Evolutionary conservation across 768 basidiomycete species (phyloP).

Genomic region (Termitomyces sp.): DNA sequence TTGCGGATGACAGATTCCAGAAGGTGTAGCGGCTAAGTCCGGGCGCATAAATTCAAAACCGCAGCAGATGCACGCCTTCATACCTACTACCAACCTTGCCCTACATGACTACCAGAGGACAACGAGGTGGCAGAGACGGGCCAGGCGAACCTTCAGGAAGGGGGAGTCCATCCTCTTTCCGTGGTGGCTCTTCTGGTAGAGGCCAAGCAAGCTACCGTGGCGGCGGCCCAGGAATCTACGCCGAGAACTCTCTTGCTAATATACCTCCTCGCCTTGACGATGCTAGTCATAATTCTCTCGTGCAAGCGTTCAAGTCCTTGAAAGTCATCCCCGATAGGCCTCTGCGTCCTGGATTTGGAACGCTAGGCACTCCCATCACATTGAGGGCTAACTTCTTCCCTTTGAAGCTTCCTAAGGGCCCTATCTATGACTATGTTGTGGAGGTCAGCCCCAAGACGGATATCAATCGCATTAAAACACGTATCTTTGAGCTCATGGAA

Average conservation of each 20-base stretch:
- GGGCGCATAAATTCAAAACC: not conserved
- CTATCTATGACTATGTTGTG: slow-evolving; percentile 55
- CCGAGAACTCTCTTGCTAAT: slow-evolving; percentile 28
- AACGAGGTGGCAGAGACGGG: slow-evolving; percentile 17
- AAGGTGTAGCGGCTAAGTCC: not conserved
- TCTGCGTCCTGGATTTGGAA: slow-evolving; percentile 56
- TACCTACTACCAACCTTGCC: slow-evolving; percentile 15
- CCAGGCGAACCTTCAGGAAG: slow-evolving; percentile 14
- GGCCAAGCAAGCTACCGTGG: slow-evolving; percentile 20
- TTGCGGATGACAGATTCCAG: too few species aligned
- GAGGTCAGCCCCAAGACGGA: slow-evolving; percentile 45
- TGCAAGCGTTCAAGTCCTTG: slow-evolving; percentile 33
- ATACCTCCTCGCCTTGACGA: slow-evolving; percentile 32
- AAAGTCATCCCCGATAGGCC: slow-evolving; percentile 34
- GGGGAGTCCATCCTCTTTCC: slow-evolving; percentile 17
- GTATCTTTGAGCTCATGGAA: slow-evolving; percentile 57
- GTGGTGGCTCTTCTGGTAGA: slow-evolving; percentile 19
- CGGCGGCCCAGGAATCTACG: slow-evolving; percentile 34
- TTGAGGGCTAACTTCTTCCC: slow-evolving; percentile 66
- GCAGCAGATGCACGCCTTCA: not conserved
- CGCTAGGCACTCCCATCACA: slow-evolving; percentile 39
- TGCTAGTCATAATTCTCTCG: slow-evolving; percentile 30
- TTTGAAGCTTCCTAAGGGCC: slow-evolving; percentile 40
- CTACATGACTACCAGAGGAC: slow-evolving; percentile 18
- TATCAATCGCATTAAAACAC: slow-evolving; percentile 38